Percentiles rank a stretch among this genome's conserved stretches.
phyloP scores from a whole-genome alignment of 768 basidiomycete genomes.

The Boletus sp. region DNA sequence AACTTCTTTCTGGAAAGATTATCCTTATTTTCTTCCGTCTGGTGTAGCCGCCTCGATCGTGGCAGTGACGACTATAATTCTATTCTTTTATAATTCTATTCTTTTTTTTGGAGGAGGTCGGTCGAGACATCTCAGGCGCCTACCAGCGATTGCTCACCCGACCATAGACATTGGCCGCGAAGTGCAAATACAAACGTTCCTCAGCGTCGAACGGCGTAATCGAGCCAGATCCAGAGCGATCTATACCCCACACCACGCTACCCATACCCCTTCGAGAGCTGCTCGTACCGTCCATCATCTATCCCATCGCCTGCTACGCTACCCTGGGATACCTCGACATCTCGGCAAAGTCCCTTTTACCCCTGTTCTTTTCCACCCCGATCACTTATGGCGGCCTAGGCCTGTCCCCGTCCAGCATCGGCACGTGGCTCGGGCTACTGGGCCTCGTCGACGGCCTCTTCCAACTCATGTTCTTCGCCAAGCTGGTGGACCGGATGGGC shows the following conservation, averaged over 20 bases:
- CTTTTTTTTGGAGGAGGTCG: conserved; percentile 56
- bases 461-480: conserved; percentile 40
- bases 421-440: conserved; percentile 33
- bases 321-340: conserved; percentile 39
- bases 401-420: conserved; percentile 38
- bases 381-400: conserved; percentile 39
- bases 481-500: conserved; percentile 35
- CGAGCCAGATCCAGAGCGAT: conserved; percentile 3
- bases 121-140: not conserved
- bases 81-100: conserved; percentile 41
- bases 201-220: not conserved
- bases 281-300: conserved; percentile 31
- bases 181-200: not conserved
- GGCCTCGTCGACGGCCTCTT: conserved; percentile 39
- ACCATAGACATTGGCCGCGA: conserved; percentile 11
- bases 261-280: conserved; percentile 45
- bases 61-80: conserved; percentile 41
- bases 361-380: conserved; percentile 41
- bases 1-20: conserved; percentile 45
- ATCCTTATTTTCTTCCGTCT: conserved; percentile 67
- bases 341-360: conserved; percentile 35
- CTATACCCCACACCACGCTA: conserved; percentile 5
- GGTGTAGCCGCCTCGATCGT: conserved; percentile 55
- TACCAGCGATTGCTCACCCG: conserved; percentile 4
- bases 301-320: conserved; percentile 36